phyloP scores from a whole-genome alignment of 202 grass and related monocot genomes.

The Setaria viridis region DNA sequence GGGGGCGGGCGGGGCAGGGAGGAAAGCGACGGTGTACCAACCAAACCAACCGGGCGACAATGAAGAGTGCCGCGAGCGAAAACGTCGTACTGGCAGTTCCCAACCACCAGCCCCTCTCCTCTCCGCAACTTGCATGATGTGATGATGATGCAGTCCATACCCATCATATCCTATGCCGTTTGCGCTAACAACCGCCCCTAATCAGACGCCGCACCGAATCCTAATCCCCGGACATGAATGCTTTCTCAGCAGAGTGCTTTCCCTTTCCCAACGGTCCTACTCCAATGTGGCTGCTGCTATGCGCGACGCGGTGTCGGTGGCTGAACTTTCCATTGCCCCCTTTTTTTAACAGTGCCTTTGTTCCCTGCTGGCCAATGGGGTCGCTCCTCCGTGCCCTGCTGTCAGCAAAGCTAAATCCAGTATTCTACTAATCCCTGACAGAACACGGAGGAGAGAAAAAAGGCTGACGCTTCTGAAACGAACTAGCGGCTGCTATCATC shows the following conservation, averaged over 20 bases:
- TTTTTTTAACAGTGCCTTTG: not conserved
- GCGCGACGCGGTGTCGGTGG: conserved; percentile 11
- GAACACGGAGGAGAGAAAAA: not conserved
- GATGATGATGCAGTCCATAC: not conserved
- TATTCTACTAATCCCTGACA: not conserved
- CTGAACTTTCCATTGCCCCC: not conserved
- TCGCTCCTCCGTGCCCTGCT: not conserved
- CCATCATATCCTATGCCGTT: not conserved
- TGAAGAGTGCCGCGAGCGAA: not conserved
- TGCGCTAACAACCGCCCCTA: not conserved
- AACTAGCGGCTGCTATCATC: conserved; percentile 10
- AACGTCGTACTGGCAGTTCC: not conserved
- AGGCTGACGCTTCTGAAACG: not conserved
- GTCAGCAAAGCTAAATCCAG: not conserved
- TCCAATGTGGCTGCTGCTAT: too few relatives aligned
- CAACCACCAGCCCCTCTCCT: not conserved
- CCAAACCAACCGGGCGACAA: not conserved
- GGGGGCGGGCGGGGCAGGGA: too few relatives aligned
- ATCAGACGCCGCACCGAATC: not conserved
- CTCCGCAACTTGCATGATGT: not conserved
- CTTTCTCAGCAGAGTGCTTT: too few relatives aligned
- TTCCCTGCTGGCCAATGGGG: not conserved
- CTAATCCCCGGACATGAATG: not conserved
- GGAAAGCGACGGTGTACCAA: not conserved
- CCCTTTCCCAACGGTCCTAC: not conserved